Evolutionary conservation across 2,329 filamentous ascomycete species (phyloP), one percentile per base, ranked within the genome.

Genomic region (Monilinia polystroma): DNA sequence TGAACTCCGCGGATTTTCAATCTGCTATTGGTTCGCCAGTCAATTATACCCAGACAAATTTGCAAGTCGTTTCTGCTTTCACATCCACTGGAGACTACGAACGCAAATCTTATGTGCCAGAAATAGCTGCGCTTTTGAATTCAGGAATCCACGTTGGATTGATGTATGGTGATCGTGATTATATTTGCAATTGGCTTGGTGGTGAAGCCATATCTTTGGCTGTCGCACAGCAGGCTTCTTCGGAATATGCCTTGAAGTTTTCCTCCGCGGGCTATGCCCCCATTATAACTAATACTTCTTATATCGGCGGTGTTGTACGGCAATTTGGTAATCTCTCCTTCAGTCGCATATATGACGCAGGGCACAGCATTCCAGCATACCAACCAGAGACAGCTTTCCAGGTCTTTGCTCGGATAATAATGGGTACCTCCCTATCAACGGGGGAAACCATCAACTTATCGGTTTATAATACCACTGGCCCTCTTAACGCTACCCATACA

Each of bases 301-400:
- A 90, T 77, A 85, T 87, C 74, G 90, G 86, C 63, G 92, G 91
- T 26, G 84, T 86, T 66, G 90, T 92, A 0, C 85, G 91, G 4
- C 90, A 95, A 76, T 91, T 86, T 72, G 91, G 89, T 14, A 93
- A 93, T 72, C 83, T 90, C 64, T 87, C 84, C 20, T 90, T 90
- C 75, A 85, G 85, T 64, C 82, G 88, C 10, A 81, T 90, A 58
- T 90, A 87, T 75, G 84, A 90, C 72, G 82, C 87, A 20, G 87
- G 88, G 1, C 88, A 90, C 72, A 89, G 90, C 72, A 80, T 84
- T 1, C 82, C 82, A 18, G 79, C 81, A 0, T 86, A 85, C 70
- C 83, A 86, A 71, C 84, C 84, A 0, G 78, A 85, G 70, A 83
- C 83, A 0, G 79, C 81, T 3, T 84, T 82, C 62, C 77, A 82